Evolutionary conservation across 306 rosid genomes (phyloP).

Genomic region (Gleditsia sinensis): DNA sequence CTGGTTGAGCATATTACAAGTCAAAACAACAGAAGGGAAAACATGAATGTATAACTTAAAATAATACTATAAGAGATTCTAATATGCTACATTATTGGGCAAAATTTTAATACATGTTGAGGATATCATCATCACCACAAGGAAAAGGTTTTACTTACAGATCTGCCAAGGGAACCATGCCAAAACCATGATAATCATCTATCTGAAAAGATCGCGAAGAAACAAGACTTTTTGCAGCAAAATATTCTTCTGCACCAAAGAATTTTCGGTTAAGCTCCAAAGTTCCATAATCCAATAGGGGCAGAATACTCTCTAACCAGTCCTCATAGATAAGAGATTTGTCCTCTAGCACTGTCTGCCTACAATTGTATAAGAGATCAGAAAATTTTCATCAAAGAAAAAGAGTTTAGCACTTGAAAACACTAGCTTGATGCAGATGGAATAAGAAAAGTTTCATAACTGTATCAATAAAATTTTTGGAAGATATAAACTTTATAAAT

Average conservation of each 20-base stretch:
- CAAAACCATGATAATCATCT: conserved; percentile 79
- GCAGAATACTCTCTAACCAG: conserved; percentile 78
- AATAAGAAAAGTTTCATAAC: not conserved
- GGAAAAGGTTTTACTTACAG: conserved; percentile 66
- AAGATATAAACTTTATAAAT: not conserved
- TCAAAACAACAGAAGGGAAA: no score
- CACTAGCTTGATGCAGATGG: not conserved
- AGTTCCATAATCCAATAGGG: conserved; percentile 54
- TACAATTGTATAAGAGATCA: conserved; percentile 48
- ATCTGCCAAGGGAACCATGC: conserved; percentile 96
- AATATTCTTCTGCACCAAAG: conserved; percentile 62
- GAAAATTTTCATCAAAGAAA: conserved; percentile 31
- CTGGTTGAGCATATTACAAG: not conserved
- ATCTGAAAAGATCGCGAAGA: conserved; percentile 75
- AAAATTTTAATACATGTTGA: not conserved
- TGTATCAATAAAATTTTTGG: not conserved
- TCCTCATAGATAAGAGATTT: conserved; percentile 64
- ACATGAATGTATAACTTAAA: not conserved
- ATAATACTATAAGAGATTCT: not conserved
- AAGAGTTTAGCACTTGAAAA: not conserved
- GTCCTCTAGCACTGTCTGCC: conserved; percentile 79
- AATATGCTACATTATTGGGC: not conserved
- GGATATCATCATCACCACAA: not conserved
- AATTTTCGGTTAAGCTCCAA: conserved; percentile 45
- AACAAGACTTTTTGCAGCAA: conserved; percentile 74